phyloP scores from a whole-genome alignment of 352 stramenopile species.

The Albugo laibachii region DNA sequence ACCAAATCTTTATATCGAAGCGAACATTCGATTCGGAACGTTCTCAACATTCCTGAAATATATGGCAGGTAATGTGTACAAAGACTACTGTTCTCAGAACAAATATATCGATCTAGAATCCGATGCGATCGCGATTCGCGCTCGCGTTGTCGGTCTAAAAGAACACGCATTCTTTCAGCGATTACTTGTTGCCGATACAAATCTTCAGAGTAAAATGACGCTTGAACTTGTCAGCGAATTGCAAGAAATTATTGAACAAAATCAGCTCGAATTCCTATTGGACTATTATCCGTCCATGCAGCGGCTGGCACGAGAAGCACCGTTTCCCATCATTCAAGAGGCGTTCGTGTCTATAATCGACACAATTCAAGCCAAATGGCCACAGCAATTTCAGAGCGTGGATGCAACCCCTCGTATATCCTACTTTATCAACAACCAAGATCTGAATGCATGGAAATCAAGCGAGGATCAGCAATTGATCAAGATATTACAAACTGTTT shows the following conservation, averaged over 20 bases:
- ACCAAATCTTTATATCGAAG: too few relatives aligned
- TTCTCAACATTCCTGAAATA: too few relatives aligned
- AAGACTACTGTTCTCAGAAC: too few relatives aligned
- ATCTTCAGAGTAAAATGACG: slow-evolving; percentile 41
- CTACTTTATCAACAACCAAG: slow-evolving; percentile 39
- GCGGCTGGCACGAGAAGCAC: slow-evolving; percentile 38
- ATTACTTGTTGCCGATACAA: slow-evolving; percentile 35
- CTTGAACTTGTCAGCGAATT: slow-evolving; percentile 28
- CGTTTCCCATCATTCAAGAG: slow-evolving; percentile 42
- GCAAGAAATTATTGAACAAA: slow-evolving; percentile 24
- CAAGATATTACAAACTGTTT: slow-evolving; percentile 27
- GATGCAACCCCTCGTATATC: slow-evolving; percentile 18
- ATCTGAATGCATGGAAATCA: slow-evolving; percentile 11
- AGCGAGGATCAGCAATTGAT: slow-evolving; percentile 29
- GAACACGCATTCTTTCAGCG: slow-evolving; percentile 68
- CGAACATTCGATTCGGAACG: too few relatives aligned
- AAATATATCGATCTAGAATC: too few relatives aligned
- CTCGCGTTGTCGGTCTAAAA: slow-evolving; percentile 20
- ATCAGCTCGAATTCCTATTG: slow-evolving; percentile 16
- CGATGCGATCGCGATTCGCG: too few relatives aligned
- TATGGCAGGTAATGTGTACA: too few relatives aligned
- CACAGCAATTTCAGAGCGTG: slow-evolving; percentile 12
- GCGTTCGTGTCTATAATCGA: slow-evolving; percentile 22
- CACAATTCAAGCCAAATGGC: slow-evolving; percentile 20
- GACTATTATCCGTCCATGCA: slow-evolving; percentile 53